These are phyloP conservation scores for Cucurbita moschata DNA, from an alignment of 306 rosid genomes.

Conservation along the genomic window DNA sequence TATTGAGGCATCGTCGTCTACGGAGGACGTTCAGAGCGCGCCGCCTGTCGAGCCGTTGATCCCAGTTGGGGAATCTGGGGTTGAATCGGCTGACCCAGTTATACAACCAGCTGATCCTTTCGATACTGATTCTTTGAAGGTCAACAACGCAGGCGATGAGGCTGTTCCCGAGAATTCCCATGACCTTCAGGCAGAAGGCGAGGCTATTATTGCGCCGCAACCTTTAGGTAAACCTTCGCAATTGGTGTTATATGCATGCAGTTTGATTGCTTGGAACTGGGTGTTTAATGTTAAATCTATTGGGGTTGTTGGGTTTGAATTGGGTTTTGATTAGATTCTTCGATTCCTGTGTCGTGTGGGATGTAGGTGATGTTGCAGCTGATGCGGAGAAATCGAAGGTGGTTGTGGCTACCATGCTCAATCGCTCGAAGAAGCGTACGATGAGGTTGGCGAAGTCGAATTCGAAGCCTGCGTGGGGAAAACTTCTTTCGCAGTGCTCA, in stretches of 20 bases:
- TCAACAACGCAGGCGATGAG: constrained; percentile 33
- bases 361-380: constrained; percentile 31
- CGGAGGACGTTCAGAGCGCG: constrained; percentile 27
- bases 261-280: not conserved
- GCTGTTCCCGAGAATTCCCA: constrained; percentile 27
- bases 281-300: constrained; percentile 12
- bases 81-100: constrained; percentile 39
- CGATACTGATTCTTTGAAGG: constrained; percentile 35
- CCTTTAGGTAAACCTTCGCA: constrained; percentile 26
- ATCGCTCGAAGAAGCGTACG: constrained; percentile 43
- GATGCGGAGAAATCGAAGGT: constrained; percentile 38
- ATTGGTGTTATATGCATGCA: not conserved
- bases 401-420: constrained; percentile 8
- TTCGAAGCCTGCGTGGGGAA: constrained; percentile 64
- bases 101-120: constrained; percentile 61
- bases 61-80: constrained; percentile 54
- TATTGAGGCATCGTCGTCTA: constrained; percentile 49
- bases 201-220: constrained; percentile 42
- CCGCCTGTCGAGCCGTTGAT: constrained; percentile 31
- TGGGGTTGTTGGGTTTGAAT: constrained; percentile 17
- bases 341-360: not conserved
- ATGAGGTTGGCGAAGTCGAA: constrained; percentile 21
- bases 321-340: not conserved
- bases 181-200: constrained; percentile 29
- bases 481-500: constrained; percentile 77